Evolutionary conservation across 129 eudicot species (phyloP), one percentile per base, ranked within the genome.

Genomic region (Tanacetum coccineum): DNA sequence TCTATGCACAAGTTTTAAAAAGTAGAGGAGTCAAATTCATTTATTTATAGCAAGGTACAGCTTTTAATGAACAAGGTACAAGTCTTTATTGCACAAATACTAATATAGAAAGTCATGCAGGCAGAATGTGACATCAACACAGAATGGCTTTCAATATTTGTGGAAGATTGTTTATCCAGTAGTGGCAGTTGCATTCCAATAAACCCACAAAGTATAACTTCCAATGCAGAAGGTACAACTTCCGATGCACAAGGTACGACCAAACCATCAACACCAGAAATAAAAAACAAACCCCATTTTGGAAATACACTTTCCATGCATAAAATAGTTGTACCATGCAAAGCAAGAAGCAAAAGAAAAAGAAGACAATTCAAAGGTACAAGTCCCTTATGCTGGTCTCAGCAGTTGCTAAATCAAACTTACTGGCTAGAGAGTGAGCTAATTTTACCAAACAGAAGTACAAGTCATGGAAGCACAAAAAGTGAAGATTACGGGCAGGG

Each of bases 141-240:
- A 28, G 87, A 82, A 58, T 82, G 87, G 87, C 75, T 82, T 4
- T 82, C 87, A 50, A 52, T 70, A 17, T 82, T 78, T 63, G 76
- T 82, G 47, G 87, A 82, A 75, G 87, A 82, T 50, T 79, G 83
- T 28, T 75, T 79, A 64, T 74, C 83, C 36, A 76, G 75, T 54
- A 59, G 74, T 62, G 83, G 77, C 11, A 74, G 68, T 66, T 78
- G 42, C 71, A 40, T 69, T 54, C 64, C 73, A 54, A 1, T 56
- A 55, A 69, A 40, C 19, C 73, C 73, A 44, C 32, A 21, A 21
- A 40, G 73, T 69, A 69, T 64, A 69, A 32, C 78, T 69, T 39
- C 25, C 15, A 59, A 17, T 15, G 53, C 64, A 11, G 50, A 17
- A 56, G 67, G 60, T 71, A 46, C 68, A 20, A 25, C 14, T 28